A percentile compares a stretch with the other conserved stretches of the same genome.
These are phyloP conservation scores for Cadophora luteo-olivacea DNA, from an alignment of 2,329 filamentous ascomycete genomes.

Conservation along the genomic window DNA sequence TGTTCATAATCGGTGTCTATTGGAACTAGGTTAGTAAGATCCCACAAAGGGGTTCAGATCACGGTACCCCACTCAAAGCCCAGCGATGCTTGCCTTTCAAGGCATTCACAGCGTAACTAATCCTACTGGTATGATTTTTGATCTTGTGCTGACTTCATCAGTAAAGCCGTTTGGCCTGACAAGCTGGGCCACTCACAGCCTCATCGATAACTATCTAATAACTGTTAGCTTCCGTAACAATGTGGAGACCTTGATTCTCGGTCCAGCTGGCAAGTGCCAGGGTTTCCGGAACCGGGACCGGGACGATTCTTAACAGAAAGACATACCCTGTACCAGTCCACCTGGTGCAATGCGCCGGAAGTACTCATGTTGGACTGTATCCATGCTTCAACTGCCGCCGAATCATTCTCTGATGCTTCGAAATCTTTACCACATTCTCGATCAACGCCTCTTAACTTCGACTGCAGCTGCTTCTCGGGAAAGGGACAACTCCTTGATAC, in stretches of 20 bases:
- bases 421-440: background rate
- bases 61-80: slow-evolving; percentile 32
- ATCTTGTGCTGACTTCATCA: slow-evolving; percentile 52
- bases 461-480: background rate
- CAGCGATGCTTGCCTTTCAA: slow-evolving; percentile 27
- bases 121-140: slow-evolving; percentile 51
- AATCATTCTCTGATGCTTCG: too few species aligned
- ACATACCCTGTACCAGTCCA: slow-evolving; percentile 50
- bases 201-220: slow-evolving; percentile 58
- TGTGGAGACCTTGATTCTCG: too few species aligned
- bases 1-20: slow-evolving; percentile 32
- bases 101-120: slow-evolving; percentile 49
- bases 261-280: too few species aligned
- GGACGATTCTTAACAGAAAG: background rate
- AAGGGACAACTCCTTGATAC: slow-evolving; percentile 6
- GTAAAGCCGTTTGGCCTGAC: too few species aligned
- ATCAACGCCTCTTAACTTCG: background rate
- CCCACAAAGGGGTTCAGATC: too few species aligned
- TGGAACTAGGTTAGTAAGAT: background rate
- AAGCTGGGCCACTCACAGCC: slow-evolving; percentile 43
- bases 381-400: background rate
- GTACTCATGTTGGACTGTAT: background rate
- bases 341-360: slow-evolving; percentile 41
- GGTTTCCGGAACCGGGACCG: too few species aligned
- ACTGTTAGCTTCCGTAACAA: background rate